A percentile compares a stretch with the other conserved stretches of the same genome.
Conservation (phyloP, 169 alveolate species). For the Eimeria necatrix region DNA sequence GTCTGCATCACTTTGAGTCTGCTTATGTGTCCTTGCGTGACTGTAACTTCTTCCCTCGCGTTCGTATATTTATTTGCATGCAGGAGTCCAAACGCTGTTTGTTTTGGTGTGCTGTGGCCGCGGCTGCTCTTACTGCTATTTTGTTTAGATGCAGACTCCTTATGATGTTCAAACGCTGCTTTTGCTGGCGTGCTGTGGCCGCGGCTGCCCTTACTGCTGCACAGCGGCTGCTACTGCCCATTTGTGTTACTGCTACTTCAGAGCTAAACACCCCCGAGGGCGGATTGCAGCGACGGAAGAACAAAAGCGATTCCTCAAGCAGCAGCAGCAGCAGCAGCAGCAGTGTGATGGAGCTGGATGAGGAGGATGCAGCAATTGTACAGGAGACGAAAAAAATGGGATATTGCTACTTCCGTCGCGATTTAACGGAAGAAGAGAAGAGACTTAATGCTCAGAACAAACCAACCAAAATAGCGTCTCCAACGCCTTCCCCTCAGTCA, state of each 20-base stretch:
- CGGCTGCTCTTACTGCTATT: too few species aligned
- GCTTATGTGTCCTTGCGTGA: too few species aligned
- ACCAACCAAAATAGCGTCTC: slow-evolving; percentile 61
- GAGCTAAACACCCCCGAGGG: slow-evolving; percentile 1
- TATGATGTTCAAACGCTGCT: neutral
- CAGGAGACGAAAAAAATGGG: slow-evolving; percentile 87
- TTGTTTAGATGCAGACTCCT: neutral
- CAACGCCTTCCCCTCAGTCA: neutral
- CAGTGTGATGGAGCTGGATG: slow-evolving; percentile 82
- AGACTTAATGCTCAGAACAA: slow-evolving; percentile 78
- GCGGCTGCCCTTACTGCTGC: neutral
- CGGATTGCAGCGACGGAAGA: slow-evolving; percentile 1
- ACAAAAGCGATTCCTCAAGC: neutral
- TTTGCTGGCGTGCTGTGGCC: neutral
- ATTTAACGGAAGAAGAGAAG: slow-evolving; percentile 86
- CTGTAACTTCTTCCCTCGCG: too few species aligned
- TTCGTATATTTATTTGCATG: too few species aligned
- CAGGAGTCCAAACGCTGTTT: too few species aligned
- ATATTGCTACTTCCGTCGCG: slow-evolving; percentile 85
- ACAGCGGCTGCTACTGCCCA: neutral
- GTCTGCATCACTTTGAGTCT: too few species aligned
- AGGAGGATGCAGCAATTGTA: slow-evolving; percentile 84
- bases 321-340: slow-evolving; percentile 47
- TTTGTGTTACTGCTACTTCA: neutral
- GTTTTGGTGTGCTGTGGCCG: too few species aligned